A percentile compares a stretch with the other conserved stretches of the same genome.
Evolutionary conservation across 2,329 filamentous ascomycete genomes (phyloP).

Genomic region (Xylariaceae sp.): DNA sequence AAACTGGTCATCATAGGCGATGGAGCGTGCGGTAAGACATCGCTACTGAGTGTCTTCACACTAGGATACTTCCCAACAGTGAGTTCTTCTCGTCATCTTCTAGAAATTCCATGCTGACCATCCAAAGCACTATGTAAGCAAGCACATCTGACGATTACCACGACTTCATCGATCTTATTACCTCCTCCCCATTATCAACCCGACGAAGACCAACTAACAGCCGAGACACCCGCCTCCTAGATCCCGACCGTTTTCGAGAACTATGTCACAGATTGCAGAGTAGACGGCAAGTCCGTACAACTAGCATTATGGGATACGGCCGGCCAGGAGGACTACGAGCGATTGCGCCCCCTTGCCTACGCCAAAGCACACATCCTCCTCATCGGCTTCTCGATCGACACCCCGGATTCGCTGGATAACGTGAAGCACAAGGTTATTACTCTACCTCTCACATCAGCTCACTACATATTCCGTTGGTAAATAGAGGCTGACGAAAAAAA

Average conservation of each 20-base stretch:
- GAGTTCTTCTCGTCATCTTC: conserved; percentile 39
- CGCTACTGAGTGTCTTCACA: conserved; percentile 94
- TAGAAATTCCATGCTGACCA: conserved; percentile 27
- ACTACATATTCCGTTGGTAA: background rate
- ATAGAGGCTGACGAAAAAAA: conserved; percentile 13
- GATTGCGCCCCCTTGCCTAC: conserved; percentile 89
- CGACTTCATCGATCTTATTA: too few species aligned
- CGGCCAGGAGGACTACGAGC: conserved; percentile 97
- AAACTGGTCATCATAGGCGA: conserved; percentile 36
- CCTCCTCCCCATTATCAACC: background rate
- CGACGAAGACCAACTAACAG: conserved; percentile 10
- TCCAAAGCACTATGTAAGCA: conserved; percentile 53
- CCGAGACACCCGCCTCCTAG: conserved; percentile 37
- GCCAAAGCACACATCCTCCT: conserved; percentile 96
- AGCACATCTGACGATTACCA: conserved; percentile 2
- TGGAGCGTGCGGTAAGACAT: conserved; percentile 97
- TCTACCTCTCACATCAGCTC: background rate
- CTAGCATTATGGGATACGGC: conserved; percentile 99
- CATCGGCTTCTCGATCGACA: conserved; percentile 92
- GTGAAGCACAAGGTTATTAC: conserved; percentile 82
- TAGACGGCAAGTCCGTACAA: conserved; percentile 98
- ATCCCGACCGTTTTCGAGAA: conserved; percentile 99
- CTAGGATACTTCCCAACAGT: conserved; percentile 97
- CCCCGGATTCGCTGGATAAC: conserved; percentile 93
- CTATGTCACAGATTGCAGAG: conserved; percentile 97